Evolutionary conservation across 2,329 filamentous ascomycete species (phyloP).

Genomic region (Botrytis galanthina): DNA sequence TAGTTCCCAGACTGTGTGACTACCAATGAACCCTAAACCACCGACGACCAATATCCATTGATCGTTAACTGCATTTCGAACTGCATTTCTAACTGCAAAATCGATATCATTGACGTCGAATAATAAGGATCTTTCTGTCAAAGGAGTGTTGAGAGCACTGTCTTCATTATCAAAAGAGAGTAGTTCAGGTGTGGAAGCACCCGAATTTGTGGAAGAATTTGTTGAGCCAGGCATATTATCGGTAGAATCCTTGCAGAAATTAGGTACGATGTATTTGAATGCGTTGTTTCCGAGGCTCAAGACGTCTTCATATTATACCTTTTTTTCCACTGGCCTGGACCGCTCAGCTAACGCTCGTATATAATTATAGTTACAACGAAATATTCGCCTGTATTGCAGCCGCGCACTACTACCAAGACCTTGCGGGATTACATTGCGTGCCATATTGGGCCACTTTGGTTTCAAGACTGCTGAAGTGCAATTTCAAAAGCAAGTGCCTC

Average conservation of each 20-base stretch:
- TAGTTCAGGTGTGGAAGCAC: conserved; percentile 28
- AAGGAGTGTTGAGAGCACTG: conserved; percentile 28
- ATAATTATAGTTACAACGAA: conserved; percentile 11
- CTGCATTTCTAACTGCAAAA: conserved; percentile 21
- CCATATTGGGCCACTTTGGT: conserved; percentile 14
- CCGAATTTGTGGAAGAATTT: conserved; percentile 29
- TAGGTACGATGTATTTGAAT: conserved; percentile 15
- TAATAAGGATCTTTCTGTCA: conserved; percentile 31
- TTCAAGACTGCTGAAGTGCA: conserved; percentile 8
- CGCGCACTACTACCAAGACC: conserved; percentile 6
- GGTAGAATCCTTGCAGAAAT: conserved; percentile 19
- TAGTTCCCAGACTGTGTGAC: conserved; percentile 49
- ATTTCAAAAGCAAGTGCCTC: conserved; percentile 7
- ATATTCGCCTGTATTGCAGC: neutral
- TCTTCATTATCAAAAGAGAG: conserved; percentile 27
- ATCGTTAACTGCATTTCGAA: conserved; percentile 20
- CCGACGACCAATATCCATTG: conserved; percentile 45
- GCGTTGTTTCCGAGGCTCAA: conserved; percentile 3
- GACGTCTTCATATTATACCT: conserved; percentile 19
- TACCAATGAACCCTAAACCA: conserved; percentile 49
- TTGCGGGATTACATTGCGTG: conserved; percentile 17
- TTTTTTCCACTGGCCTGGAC: neutral
- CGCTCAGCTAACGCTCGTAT: conserved; percentile 17
- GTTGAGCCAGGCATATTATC: conserved; percentile 25
- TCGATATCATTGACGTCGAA: conserved; percentile 30